Evolutionary conservation across 2,329 filamentous ascomycete genomes (phyloP).

Genomic region (Ophiostoma quercus): DNA sequence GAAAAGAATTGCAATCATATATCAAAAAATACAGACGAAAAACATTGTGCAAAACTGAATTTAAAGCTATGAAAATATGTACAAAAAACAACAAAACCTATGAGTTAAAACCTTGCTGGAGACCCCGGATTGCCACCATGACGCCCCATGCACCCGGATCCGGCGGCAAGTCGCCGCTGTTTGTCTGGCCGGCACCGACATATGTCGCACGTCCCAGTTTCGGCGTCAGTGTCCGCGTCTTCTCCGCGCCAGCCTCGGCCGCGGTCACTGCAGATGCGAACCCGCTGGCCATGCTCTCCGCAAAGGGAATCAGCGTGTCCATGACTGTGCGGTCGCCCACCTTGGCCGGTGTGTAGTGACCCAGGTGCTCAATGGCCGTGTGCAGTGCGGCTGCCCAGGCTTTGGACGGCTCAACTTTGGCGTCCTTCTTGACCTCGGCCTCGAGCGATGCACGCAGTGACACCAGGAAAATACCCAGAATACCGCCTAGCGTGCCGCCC

Average conservation of each 20-base stretch:
- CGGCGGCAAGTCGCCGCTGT: constrained; percentile 48
- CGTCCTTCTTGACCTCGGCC: constrained; percentile 21
- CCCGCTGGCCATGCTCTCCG: constrained; percentile 42
- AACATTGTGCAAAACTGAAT: neutral
- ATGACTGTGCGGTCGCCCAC: constrained; percentile 54
- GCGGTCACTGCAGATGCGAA: constrained; percentile 54
- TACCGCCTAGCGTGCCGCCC: constrained; percentile 50
- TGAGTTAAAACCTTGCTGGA: constrained; percentile 30
- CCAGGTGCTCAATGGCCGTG: constrained; percentile 43
- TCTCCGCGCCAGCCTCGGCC: constrained; percentile 55
- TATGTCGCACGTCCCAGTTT: constrained; percentile 64
- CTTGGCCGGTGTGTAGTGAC: constrained; percentile 50
- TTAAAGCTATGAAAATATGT: neutral
- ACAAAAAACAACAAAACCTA: neutral
- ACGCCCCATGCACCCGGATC: constrained; percentile 69
- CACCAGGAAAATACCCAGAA: constrained; percentile 52
- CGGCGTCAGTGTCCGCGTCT: constrained; percentile 60
- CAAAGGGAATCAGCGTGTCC: constrained; percentile 53
- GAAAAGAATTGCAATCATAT: too few relatives aligned
- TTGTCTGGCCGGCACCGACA: constrained; percentile 49
- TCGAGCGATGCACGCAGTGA: constrained; percentile 41
- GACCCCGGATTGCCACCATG: constrained; percentile 48
- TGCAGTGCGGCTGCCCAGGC: constrained; percentile 43
- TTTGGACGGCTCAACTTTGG: constrained; percentile 26
- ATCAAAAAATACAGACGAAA: too few relatives aligned